Conservation (phyloP, 768 basidiomycete species). For the Agrocybe pediades region DNA sequence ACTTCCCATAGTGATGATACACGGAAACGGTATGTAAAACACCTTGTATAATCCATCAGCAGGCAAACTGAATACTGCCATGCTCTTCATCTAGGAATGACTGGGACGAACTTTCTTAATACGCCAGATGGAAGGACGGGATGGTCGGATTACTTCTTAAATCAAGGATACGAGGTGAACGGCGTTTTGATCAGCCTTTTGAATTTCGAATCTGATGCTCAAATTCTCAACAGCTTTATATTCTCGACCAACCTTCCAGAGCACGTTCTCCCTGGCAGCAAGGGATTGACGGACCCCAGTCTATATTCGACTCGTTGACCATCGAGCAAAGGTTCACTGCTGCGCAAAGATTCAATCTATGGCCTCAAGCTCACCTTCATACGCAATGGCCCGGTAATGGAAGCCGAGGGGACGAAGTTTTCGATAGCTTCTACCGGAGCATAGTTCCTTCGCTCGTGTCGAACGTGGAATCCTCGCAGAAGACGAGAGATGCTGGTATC, state of each 20-base stretch:
- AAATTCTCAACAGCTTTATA: slow-evolving; percentile 33
- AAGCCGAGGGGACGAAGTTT: slow-evolving; percentile 42
- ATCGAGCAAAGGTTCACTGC: slow-evolving; percentile 48
- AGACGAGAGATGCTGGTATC: slow-evolving; percentile 42
- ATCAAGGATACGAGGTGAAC: slow-evolving; percentile 52
- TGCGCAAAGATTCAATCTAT: slow-evolving; percentile 37
- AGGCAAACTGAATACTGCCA: background rate
- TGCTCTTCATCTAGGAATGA: slow-evolving; percentile 40
- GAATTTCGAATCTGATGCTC: background rate
- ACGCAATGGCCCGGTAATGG: slow-evolving; percentile 59
- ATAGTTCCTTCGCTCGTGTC: slow-evolving; percentile 40
- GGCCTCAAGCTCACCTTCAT: slow-evolving; percentile 47
- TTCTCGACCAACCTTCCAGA: slow-evolving; percentile 48
- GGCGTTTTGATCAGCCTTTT: slow-evolving; percentile 7
- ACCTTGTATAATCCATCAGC: background rate
- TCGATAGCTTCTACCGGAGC: slow-evolving; percentile 47
- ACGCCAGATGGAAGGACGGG: slow-evolving; percentile 55
- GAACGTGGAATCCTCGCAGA: slow-evolving; percentile 34
- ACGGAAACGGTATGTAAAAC: slow-evolving; percentile 43
- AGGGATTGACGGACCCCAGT: slow-evolving; percentile 36
- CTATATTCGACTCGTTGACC: slow-evolving; percentile 25
- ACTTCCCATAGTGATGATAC: slow-evolving; percentile 48
- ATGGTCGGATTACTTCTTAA: slow-evolving; percentile 60
- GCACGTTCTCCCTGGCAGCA: slow-evolving; percentile 47
- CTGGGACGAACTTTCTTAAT: slow-evolving; percentile 52